Conservation (phyloP, 495 filamentous ascomycete genomes). For the Podospora australis region DNA sequence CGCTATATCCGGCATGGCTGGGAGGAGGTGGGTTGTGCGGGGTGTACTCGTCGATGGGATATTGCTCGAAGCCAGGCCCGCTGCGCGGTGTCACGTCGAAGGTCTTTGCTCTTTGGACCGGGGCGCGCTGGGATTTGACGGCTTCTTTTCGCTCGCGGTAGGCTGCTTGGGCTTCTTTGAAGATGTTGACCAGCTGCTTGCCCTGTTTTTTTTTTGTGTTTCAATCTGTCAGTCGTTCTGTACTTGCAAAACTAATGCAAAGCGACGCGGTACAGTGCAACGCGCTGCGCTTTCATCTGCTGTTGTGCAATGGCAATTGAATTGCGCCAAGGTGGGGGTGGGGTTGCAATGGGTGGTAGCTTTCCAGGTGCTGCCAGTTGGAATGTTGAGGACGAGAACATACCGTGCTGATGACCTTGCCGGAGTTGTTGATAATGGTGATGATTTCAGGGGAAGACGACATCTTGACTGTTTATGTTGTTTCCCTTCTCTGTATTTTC, state of each 20-base stretch:
- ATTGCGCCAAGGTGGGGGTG: too few relatives aligned
- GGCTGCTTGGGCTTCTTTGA: constrained; percentile 79
- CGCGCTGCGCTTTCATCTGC: too few relatives aligned
- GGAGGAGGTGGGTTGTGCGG: too few relatives aligned
- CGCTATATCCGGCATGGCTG: too few relatives aligned
- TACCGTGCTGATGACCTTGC: constrained; percentile 88
- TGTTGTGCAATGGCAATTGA: too few relatives aligned
- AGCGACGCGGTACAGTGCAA: constrained; percentile 13
- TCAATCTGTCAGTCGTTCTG: constrained; percentile 16
- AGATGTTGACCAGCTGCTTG: constrained; percentile 79
- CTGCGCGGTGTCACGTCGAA: constrained; percentile 29
- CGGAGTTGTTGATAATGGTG: constrained; percentile 86
- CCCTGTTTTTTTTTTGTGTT: constrained; percentile 47
- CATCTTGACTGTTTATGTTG: constrained; percentile 31
- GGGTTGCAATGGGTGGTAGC: not conserved
- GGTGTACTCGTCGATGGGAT: not conserved
- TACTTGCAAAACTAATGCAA: not conserved
- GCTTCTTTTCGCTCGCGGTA: constrained; percentile 80
- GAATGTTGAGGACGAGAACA: constrained; percentile 23
- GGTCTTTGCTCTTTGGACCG: constrained; percentile 36
- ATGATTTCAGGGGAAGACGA: constrained; percentile 62
- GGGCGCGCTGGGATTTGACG: constrained; percentile 52
- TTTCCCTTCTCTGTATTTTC: too few relatives aligned
- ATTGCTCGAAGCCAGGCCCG: constrained; percentile 21
- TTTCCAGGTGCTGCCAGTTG: not conserved